Base-by-base conservation (phyloP, 2,329 filamentous ascomycete species). In the Alternaria brassicae region DNA sequence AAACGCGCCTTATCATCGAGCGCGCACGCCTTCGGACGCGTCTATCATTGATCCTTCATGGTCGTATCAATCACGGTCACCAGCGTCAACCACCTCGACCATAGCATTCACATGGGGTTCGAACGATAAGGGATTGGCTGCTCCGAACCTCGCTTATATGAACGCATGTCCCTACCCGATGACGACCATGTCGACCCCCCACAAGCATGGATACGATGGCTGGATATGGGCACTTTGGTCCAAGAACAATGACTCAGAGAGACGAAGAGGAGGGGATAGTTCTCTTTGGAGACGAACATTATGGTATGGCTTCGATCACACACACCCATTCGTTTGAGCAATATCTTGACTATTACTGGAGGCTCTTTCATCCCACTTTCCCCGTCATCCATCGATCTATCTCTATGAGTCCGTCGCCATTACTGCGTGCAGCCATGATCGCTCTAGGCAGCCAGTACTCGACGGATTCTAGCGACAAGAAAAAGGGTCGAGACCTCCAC, bases 311-410 rank as follows among this genome's bases (percentile, higher is more conserved):
- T 69, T 71, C 72, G 67, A 55, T 72, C 51, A 60, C 68, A 58
- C 61, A 73, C 65, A 69, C 65, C 58, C 71, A 72, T 60, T 69
- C 72, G 47, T 77, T 69, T 72, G 69, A 78, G 55, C 72, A 78
- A 61, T 80, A 79, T 73, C 73, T 82, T 62, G 72, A 78, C 58
- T 75, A 77, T 67, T 83, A 78, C 72, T 82, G 80, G 80, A 77
- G 72, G 62, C 71, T 73, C 64, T 77, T 81, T 67, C 79, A 82
- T 72, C 78, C 80, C 63, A 63, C 74, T 64, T 81, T 78, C 71
- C 79, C 81, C 56, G 58, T 82, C 58, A 60, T 82, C 60, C 79
- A 82, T 72, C 76, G 72, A 68, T 70, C 77, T 68, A 77, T 78
- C 48, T 78, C 79, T 72, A 52, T 74, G 56, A 66, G 59, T 44